A percentile compares a stretch with the other conserved stretches of the same genome.
phyloP scores from a whole-genome alignment of 768 basidiomycete genomes.

The Termitomyces heimii region DNA sequence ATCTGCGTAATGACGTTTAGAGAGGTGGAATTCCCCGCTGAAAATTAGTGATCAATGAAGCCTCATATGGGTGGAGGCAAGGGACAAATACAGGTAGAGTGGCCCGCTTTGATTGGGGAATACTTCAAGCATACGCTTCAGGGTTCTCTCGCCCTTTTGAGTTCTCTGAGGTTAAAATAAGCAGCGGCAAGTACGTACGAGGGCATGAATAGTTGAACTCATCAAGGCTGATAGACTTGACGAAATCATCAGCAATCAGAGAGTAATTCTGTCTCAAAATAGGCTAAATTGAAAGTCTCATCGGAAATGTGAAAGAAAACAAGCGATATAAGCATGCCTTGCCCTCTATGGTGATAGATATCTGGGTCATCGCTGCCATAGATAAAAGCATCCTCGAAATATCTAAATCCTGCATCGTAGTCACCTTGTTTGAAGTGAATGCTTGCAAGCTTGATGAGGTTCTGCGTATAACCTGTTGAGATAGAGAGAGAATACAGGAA shows the following conservation, averaged over 20 bases:
- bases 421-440: constrained; percentile 95
- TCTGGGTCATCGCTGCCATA: constrained; percentile 84
- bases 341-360: constrained; percentile 97
- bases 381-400: constrained; percentile 84
- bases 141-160: constrained; percentile 73
- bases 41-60: not conserved
- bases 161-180: constrained; percentile 84
- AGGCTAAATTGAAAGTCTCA: constrained; percentile 38
- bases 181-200: constrained; percentile 96
- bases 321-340: constrained; percentile 46
- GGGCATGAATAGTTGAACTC: constrained; percentile 86
- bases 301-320: not conserved
- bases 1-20: constrained; percentile 83
- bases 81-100: constrained; percentile 73
- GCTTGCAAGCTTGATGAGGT: constrained; percentile 91
- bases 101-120: constrained; percentile 89
- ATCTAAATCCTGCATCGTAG: constrained; percentile 74
- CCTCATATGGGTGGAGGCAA: not conserved
- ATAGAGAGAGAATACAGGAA: constrained; percentile 70
- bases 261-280: constrained; percentile 86
- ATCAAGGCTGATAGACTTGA: constrained; percentile 83
- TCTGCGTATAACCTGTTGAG: constrained; percentile 71
- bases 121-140: constrained; percentile 73
- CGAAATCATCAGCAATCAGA: constrained; percentile 86
- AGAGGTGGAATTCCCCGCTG: constrained; percentile 90